Evolutionary conservation across 345 rosid species (phyloP).

Genomic region (Excoecaria cochinchinensis): DNA sequence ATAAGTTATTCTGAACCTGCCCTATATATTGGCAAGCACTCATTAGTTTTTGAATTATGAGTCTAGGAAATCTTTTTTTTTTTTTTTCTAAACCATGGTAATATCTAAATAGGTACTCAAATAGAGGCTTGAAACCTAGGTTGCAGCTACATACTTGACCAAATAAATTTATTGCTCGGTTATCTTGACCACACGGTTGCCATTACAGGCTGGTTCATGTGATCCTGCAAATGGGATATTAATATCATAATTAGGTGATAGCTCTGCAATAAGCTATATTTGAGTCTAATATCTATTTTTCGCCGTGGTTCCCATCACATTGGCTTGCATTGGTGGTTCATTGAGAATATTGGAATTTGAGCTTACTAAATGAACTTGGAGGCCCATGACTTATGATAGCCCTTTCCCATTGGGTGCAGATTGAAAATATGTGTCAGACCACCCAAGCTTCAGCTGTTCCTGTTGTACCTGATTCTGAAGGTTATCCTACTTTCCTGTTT

Average conservation of each 20-base stretch:
- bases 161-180: background rate
- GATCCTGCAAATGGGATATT: background rate
- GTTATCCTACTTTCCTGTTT: constrained; percentile 29
- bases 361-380: constrained; percentile 1
- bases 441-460: constrained; percentile 84
- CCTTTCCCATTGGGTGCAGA: constrained; percentile 41
- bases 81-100: background rate
- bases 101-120: too few relatives aligned
- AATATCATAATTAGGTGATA: background rate
- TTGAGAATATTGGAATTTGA: background rate
- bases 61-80: too few relatives aligned
- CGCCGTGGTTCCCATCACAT: background rate
- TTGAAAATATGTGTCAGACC: constrained; percentile 80
- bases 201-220: background rate
- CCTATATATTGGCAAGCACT: background rate
- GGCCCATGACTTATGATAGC: background rate
- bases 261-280: background rate
- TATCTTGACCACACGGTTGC: background rate
- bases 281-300: background rate
- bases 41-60: background rate
- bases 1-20: background rate
- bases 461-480: constrained; percentile 86
- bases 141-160: background rate
- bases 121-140: background rate
- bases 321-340: background rate